These are phyloP conservation scores for Samsoniella hepiali DNA, from an alignment of 2,329 filamentous ascomycete species.

Conservation along the genomic window DNA sequence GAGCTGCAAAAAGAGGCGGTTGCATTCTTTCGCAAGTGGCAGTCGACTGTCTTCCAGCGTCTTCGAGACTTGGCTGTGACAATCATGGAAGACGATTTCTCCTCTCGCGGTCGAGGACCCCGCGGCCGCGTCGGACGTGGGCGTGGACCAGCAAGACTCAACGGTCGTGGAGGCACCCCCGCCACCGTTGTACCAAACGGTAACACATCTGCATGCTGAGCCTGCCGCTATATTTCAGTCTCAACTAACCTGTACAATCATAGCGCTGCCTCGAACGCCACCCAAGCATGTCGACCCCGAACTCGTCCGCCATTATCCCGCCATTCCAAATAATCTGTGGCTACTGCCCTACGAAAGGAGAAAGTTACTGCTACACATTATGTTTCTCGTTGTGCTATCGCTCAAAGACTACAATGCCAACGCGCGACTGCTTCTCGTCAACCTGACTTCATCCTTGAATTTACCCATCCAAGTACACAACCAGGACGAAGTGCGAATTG, in stretches of 20 bases:
- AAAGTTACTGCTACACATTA: slow-evolving; percentile 65
- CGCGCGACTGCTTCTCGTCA: slow-evolving; percentile 67
- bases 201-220: slow-evolving; percentile 21
- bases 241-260: not conserved
- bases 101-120: slow-evolving; percentile 26
- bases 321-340: slow-evolving; percentile 58
- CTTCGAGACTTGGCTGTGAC: slow-evolving; percentile 62
- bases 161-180: slow-evolving; percentile 24
- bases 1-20: slow-evolving; percentile 69
- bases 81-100: not conserved
- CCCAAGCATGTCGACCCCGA: slow-evolving; percentile 44
- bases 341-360: slow-evolving; percentile 59
- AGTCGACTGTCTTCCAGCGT: slow-evolving; percentile 64
- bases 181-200: slow-evolving; percentile 34
- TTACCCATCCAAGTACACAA: slow-evolving; percentile 62
- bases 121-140: slow-evolving; percentile 21
- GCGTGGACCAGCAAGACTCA: not conserved
- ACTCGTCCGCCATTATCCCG: slow-evolving; percentile 52
- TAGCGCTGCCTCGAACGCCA: slow-evolving; percentile 41
- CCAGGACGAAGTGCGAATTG: slow-evolving; percentile 71
- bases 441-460: slow-evolving; percentile 68
- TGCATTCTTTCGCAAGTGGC: slow-evolving; percentile 77
- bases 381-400: slow-evolving; percentile 70
- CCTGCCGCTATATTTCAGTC: slow-evolving; percentile 19
- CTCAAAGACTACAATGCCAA: slow-evolving; percentile 74